phyloP scores from a whole-genome alignment of 768 basidiomycete genomes.

The Mycena kentingensis region DNA sequence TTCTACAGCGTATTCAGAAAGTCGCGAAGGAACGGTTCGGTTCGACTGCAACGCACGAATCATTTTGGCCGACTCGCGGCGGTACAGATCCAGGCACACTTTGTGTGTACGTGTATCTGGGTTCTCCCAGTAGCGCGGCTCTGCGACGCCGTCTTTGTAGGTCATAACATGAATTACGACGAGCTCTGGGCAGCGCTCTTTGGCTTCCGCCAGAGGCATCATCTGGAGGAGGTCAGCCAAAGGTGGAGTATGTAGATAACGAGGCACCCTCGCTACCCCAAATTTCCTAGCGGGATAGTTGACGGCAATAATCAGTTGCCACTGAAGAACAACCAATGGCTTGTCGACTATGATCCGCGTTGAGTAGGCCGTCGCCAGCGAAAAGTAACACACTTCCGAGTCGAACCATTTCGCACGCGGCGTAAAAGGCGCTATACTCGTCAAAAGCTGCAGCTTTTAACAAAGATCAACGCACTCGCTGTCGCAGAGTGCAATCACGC shows the following conservation, averaged over 20 bases:
- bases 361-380: too few relatives aligned
- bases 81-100: slow-evolving; percentile 84
- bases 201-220: slow-evolving; percentile 80
- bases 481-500: slow-evolving; percentile 88
- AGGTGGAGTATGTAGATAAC: too few relatives aligned
- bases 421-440: slow-evolving; percentile 85
- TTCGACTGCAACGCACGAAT: slow-evolving; percentile 34
- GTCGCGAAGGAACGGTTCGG: background rate
- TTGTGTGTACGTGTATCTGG: slow-evolving; percentile 91
- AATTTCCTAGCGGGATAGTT: slow-evolving; percentile 93
- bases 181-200: slow-evolving; percentile 83
- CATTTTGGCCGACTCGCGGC: slow-evolving; percentile 88
- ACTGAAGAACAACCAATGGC: slow-evolving; percentile 85
- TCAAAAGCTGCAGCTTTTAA: too few relatives aligned
- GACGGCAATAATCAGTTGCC: slow-evolving; percentile 89
- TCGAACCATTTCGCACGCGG: slow-evolving; percentile 85
- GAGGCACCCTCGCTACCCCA: too few relatives aligned
- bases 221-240: too few relatives aligned
- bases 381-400: too few relatives aligned
- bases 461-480: too few relatives aligned
- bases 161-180: slow-evolving; percentile 92
- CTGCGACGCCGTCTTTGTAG: slow-evolving; percentile 82
- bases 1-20: slow-evolving; percentile 25
- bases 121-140: slow-evolving; percentile 92
- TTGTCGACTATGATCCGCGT: slow-evolving; percentile 54